Evolutionary conservation across 2,329 filamentous ascomycete genomes (phyloP).

Genomic region (Cryphonectria japonica): DNA sequence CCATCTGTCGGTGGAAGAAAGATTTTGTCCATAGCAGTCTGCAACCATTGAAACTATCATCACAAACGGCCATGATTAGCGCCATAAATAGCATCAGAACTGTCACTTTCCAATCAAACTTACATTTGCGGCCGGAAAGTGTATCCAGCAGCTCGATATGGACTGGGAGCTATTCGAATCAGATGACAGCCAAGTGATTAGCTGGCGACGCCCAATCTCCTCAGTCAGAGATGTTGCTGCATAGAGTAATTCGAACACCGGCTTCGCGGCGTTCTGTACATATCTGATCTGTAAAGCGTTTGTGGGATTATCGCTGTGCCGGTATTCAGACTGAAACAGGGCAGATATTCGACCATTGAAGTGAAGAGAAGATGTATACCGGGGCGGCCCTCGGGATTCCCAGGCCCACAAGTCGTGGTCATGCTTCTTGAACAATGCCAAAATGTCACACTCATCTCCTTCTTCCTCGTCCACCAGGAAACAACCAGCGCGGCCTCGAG

Average conservation of each 20-base stretch:
- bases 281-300: background rate
- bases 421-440: background rate
- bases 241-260: background rate
- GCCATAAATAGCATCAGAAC: background rate
- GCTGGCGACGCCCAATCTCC: background rate
- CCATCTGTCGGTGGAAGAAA: background rate
- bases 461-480: background rate
- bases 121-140: background rate
- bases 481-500: background rate
- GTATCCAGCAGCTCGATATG: background rate
- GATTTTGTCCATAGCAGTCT: background rate
- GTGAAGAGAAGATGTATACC: background rate
- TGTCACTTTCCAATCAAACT: background rate
- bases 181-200: background rate
- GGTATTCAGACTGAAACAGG: background rate
- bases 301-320: background rate
- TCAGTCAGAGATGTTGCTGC: background rate
- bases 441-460: background rate
- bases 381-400: background rate
- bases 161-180: background rate
- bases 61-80: background rate
- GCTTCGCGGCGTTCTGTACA: background rate
- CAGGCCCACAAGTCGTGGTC: background rate
- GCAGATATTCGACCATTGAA: background rate
- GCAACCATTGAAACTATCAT: background rate